phyloP scores from a whole-genome alignment of 441 rosid species.

The Hura crepitans region DNA sequence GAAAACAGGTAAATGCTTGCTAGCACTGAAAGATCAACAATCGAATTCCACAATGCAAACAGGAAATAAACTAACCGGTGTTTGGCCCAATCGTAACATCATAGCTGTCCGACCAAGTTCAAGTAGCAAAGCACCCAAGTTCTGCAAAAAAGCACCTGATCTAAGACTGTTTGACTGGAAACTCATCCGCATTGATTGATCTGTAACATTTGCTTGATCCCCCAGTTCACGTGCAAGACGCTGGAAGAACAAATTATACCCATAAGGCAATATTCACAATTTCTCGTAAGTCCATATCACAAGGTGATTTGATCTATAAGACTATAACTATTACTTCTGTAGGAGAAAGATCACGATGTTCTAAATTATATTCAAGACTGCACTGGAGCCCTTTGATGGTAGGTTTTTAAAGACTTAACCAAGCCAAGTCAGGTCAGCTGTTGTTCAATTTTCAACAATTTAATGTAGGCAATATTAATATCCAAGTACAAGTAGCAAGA shows the following conservation, averaged over 20 bases:
- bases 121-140: conserved; percentile 63
- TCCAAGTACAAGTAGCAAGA: too few relatives aligned
- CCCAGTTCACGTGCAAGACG: conserved; percentile 48
- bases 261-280: too few relatives aligned
- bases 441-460: too few relatives aligned
- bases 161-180: conserved; percentile 46
- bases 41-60: conserved; percentile 11
- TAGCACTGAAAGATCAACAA: background rate
- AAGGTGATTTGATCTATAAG: background rate
- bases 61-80: conserved; percentile 41
- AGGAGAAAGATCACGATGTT: too few relatives aligned
- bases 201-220: conserved; percentile 47
- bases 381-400: too few relatives aligned
- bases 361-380: too few relatives aligned
- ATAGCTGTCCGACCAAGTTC: conserved; percentile 74
- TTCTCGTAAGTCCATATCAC: too few relatives aligned
- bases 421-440: too few relatives aligned
- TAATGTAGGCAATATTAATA: too few relatives aligned
- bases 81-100: conserved; percentile 66
- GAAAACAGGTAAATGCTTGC: background rate
- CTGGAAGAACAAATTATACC: conserved; percentile 28
- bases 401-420: too few relatives aligned
- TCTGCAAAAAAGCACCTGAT: conserved; percentile 45
- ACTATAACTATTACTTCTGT: background rate
- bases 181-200: conserved; percentile 31